Evolutionary conservation across 2,329 filamentous ascomycete species (phyloP).

Genomic region (Beauveria rudraprayagi): DNA sequence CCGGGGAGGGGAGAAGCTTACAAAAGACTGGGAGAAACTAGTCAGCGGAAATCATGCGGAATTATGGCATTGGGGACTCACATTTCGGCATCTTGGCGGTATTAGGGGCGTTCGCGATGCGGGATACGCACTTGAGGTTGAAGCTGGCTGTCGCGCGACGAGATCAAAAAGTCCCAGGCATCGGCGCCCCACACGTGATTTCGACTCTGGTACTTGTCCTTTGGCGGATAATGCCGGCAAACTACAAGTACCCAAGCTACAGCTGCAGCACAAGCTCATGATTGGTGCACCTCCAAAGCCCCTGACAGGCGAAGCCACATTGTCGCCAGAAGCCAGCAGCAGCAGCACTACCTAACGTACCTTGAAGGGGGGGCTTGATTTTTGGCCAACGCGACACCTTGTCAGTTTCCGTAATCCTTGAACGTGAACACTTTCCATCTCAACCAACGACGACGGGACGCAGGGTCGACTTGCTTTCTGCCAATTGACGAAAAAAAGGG

Average conservation of each 20-base stretch:
- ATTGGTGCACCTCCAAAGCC: slow-evolving; percentile 2
- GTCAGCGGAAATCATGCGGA: slow-evolving; percentile 27
- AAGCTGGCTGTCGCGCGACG: slow-evolving; percentile 4
- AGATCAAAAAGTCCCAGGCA: not conserved
- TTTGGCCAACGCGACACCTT: slow-evolving; percentile 23
- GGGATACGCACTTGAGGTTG: not conserved
- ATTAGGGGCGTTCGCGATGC: not conserved
- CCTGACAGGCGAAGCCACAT: slow-evolving; percentile 8
- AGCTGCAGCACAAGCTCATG: not conserved
- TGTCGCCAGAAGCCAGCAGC: not conserved
- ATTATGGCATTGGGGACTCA: slow-evolving; percentile 39
- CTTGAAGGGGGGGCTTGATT: slow-evolving; percentile 1
- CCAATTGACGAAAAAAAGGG: not conserved
- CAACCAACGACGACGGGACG: not conserved
- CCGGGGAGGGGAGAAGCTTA: slow-evolving; percentile 15
- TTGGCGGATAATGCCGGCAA: not conserved
- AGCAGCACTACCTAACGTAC: not conserved
- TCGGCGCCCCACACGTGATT: slow-evolving; percentile 11
- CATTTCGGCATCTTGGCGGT: slow-evolving; percentile 72
- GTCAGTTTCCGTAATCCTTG: slow-evolving; percentile 18
- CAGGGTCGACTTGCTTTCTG: not conserved
- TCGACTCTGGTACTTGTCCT: not conserved
- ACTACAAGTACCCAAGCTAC: not conserved
- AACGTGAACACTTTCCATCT: not conserved
- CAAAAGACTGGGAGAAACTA: slow-evolving; percentile 21